Base-by-base conservation (phyloP, 2,329 filamentous ascomycete genomes). In the Daldinia eschscholtzii region DNA sequence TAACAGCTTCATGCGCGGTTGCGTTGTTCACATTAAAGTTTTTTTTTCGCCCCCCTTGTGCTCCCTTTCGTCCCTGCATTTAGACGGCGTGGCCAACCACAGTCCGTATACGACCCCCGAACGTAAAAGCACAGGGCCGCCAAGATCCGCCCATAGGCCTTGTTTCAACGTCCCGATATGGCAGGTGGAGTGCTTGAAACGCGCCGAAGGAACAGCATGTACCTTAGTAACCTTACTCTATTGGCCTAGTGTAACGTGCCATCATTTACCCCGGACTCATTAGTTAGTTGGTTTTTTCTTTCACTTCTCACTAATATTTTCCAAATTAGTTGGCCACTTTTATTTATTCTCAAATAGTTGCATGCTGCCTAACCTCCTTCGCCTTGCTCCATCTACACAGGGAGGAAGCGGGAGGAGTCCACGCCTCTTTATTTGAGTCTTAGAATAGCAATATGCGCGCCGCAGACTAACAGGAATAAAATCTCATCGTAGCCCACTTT, bases 181-280 rank as follows among this genome's bases (percentile, higher is more conserved):
- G 75, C 66, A 76, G 75, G 76, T 72, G 69, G 73, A 67, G 71
- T 50, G 52, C 60, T 67, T 77, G 75, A 76, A 76, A 76, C 74
- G 67, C 56, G 58, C 61, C 66, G 68, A 75, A 72, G 72, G 73
- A 66, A 58, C 48, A 37, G 48, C 44, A 52, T 7, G 7, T 9
- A 35, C 33, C 33, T 23, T 23, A 35, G 52, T 23, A 59, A 20
- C 42, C 57, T 39, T 57, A 64, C 61, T 57, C 58, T 37, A 71
- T 64, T 68, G 61, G 64, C 53, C 46, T 61, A 63, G 69, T 73
- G 71, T 73, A 73, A 73, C 71, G 71, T 71, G 64, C 69, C 71
- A 73, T 73, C 61, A 41, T 67, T 64, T 72, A 72, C 70, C 70
- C 70, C 70, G 57, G 70, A 70, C 67, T 67, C 18, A 52, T 41